Evolutionary conservation across 2,329 filamentous ascomycete genomes (phyloP), one percentile per base, ranked within the genome.

Genomic region (Pseudocercospora musae): DNA sequence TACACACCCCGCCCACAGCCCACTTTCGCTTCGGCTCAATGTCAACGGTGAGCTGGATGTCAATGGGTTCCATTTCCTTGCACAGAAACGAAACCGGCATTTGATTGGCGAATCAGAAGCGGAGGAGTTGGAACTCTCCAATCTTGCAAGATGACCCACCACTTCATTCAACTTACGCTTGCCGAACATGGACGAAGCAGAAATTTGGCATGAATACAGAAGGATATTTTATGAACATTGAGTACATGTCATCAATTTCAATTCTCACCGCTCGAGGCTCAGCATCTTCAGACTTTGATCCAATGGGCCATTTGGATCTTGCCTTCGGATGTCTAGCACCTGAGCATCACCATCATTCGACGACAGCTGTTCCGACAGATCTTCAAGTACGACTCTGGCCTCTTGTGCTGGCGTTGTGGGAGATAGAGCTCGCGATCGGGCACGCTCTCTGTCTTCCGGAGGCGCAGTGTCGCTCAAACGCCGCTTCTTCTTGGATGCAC

Each of bases 11-110:
- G 42, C 42, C 11, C 23, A 13, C 20, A 54, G 31, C 52, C 52
- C 52, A 37, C 52, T 54, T 37, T 40, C 29, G 29, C 52, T 54
- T 40, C 52, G 52, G 52, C 52, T 23, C 52, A 54, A 37, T 54
- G 27, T 31, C 52, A 33, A 40, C 27, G 29, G 29, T n/a, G 52
- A 54, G 52, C 29, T 54, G 52, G 29, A 33, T 54, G 52, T 33
- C n/a, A 15, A 33, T 37, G 31, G 52, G 27, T 37, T 54, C n/a
- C 29, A 54, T 33, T 31, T 10, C 52, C 52, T 37, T 54, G 27
- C 29, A 23, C 27, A 54, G 15, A 52, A 18, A 15, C 48, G 15
- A 52, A 18, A 15, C 48, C 48, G 48, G 48, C 48, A 52, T 52
- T 31, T 52, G 48, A 52, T 52, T 31, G 48, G 48, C 48, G 48